These are phyloP conservation scores for Aspergillus tubingensis DNA, from an alignment of 2,329 filamentous ascomycete species.

Conservation along the genomic window DNA sequence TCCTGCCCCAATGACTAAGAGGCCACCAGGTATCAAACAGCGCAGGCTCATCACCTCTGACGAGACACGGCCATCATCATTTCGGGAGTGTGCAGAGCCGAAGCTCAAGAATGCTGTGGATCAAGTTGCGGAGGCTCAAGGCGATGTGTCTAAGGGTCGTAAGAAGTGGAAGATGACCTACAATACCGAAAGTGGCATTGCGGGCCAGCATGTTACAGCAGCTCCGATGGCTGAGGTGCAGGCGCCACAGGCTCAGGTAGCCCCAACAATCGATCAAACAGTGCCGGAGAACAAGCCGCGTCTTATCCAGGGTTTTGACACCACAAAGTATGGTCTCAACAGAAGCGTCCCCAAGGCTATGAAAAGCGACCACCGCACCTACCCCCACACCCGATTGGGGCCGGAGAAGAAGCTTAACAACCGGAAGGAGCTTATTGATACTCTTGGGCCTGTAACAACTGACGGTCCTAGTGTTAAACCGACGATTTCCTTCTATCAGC, in stretches of 20 bases:
- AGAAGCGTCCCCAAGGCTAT: background rate
- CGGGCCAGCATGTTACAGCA: background rate
- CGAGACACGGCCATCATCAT: background rate
- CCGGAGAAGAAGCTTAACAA: background rate
- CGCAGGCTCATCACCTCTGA: slow-evolving; percentile 13
- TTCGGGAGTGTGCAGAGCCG: background rate
- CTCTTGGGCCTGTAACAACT: slow-evolving; percentile 8
- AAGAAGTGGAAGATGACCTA: slow-evolving; percentile 25
- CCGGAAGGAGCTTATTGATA: slow-evolving; percentile 17
- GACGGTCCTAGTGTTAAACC: background rate
- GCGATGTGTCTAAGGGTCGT: slow-evolving; percentile 11
- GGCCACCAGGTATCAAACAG: slow-evolving; percentile 22
- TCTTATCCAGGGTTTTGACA: slow-evolving; percentile 17
- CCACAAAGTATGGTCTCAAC: slow-evolving; percentile 20
- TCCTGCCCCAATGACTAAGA: slow-evolving; percentile 7
- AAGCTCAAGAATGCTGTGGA: background rate
- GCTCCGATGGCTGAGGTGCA: background rate
- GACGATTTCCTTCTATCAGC: slow-evolving; percentile 19
- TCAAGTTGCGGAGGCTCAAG: slow-evolving; percentile 3
- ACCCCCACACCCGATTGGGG: background rate
- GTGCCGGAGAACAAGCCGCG: slow-evolving; percentile 5
- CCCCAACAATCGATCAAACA: background rate
- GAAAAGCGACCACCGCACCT: background rate
- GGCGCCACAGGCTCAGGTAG: background rate
- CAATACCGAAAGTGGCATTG: background rate